A percentile compares a stretch with the other conserved stretches of the same genome.
Conservation (phyloP, 2,329 filamentous ascomycete genomes). For the Knoxdaviesia capensis region DNA sequence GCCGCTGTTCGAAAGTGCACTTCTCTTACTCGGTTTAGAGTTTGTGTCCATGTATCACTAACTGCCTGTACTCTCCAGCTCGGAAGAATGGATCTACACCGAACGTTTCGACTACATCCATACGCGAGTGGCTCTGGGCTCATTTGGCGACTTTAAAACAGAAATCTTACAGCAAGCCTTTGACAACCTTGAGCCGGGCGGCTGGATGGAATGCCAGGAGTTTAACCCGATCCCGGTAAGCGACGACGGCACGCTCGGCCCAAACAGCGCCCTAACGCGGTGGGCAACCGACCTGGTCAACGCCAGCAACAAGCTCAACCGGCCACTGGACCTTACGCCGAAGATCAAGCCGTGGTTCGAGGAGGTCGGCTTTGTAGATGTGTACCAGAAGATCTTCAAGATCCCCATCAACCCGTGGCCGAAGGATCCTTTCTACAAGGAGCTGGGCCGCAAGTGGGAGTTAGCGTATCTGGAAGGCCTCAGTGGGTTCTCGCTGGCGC, state of each 20-base stretch:
- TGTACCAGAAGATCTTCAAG: slow-evolving; percentile 30
- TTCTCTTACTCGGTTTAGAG: neutral
- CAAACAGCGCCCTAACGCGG: slow-evolving; percentile 15
- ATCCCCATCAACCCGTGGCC: slow-evolving; percentile 35
- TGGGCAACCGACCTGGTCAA: slow-evolving; percentile 20
- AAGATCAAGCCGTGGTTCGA: slow-evolving; percentile 17
- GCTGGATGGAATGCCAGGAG: slow-evolving; percentile 35
- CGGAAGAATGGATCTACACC: slow-evolving; percentile 29
- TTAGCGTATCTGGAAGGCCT: slow-evolving; percentile 20
- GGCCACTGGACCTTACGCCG: slow-evolving; percentile 16
- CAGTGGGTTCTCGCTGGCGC: slow-evolving; percentile 21
- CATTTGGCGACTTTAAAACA: slow-evolving; percentile 25
- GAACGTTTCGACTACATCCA: slow-evolving; percentile 36
- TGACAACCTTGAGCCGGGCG: slow-evolving; percentile 25
- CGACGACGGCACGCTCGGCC: slow-evolving; percentile 24
- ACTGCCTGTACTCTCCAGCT: slow-evolving; percentile 10
- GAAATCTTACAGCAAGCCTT: slow-evolving; percentile 32
- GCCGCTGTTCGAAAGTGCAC: too few species aligned
- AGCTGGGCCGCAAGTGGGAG: slow-evolving; percentile 24
- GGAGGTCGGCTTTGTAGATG: slow-evolving; percentile 32
- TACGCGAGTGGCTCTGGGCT: slow-evolving; percentile 25
- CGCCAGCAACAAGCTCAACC: slow-evolving; percentile 16
- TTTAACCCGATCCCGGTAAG: slow-evolving; percentile 15
- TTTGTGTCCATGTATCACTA: neutral
- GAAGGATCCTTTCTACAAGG: slow-evolving; percentile 20